Evolutionary conservation across 345 rosid species (phyloP).

Genomic region (Syzygium jambos): DNA sequence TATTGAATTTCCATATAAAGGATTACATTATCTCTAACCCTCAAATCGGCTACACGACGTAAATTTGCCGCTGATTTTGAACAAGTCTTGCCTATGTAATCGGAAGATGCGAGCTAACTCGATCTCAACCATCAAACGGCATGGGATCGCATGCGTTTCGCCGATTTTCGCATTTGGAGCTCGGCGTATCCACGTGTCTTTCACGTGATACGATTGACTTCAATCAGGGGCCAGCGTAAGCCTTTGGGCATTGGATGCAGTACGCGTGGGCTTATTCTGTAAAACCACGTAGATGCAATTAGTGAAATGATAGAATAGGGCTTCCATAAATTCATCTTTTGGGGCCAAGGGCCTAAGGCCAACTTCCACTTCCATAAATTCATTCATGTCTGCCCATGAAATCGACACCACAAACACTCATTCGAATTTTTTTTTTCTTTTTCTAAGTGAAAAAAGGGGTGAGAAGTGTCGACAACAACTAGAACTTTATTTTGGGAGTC

Average conservation of each 20-base stretch:
- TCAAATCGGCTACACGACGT: background rate
- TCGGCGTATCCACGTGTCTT: background rate
- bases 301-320: background rate
- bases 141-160: background rate
- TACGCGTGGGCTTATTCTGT: background rate
- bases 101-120: background rate
- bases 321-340: background rate
- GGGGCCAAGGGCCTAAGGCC: background rate
- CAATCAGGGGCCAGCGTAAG: background rate
- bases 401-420: background rate
- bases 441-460: background rate
- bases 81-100: background rate
- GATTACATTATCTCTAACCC: background rate
- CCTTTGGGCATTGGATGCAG: background rate
- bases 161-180: background rate
- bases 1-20: no score
- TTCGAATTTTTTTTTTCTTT: background rate
- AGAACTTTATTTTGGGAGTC: no score
- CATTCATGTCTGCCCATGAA: background rate
- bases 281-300: background rate
- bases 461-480: background rate
- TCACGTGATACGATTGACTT: background rate
- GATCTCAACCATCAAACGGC: background rate
- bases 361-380: background rate
- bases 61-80: background rate